A percentile compares a stretch with the other conserved stretches of the same genome.
These are phyloP conservation scores for Plasmodium chabaudi DNA, from an alignment of 169 alveolate species.

Conservation along the genomic window DNA sequence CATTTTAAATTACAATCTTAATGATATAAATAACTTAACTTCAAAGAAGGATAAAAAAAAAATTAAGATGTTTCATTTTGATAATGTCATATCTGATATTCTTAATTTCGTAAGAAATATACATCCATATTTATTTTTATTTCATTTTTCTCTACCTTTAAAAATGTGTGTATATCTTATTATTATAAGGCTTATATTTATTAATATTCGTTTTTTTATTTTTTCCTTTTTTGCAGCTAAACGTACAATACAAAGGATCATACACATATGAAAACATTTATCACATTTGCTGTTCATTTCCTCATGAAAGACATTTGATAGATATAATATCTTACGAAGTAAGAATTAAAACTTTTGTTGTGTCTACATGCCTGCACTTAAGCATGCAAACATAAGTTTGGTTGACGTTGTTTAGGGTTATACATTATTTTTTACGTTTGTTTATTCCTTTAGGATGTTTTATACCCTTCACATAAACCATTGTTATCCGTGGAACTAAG, in stretches of 20 bases:
- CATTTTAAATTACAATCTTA: slow-evolving; percentile 26
- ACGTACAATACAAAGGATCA: slow-evolving; percentile 67
- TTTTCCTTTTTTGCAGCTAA: slow-evolving; percentile 18
- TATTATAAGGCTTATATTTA: not conserved
- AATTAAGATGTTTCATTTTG: slow-evolving; percentile 65
- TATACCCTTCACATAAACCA: slow-evolving; percentile 62
- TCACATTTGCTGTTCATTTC: slow-evolving; percentile 63
- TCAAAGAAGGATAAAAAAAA: slow-evolving; percentile 56
- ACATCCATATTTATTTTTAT: not conserved
- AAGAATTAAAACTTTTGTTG: not conserved
- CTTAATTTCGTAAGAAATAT: slow-evolving; percentile 47
- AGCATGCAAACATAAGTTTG: not conserved
- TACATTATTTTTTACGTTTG: not conserved
- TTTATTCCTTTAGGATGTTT: slow-evolving; percentile 43
- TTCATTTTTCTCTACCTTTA: not conserved
- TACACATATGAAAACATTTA: slow-evolving; percentile 63
- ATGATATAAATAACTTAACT: slow-evolving; percentile 7
- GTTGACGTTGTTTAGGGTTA: not conserved
- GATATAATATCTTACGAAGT: slow-evolving; percentile 67
- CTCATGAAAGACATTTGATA: slow-evolving; percentile 63
- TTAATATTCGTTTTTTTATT: not conserved
- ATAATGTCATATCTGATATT: slow-evolving; percentile 50
- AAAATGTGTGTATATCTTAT: not conserved
- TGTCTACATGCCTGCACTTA: not conserved
- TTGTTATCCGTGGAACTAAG: slow-evolving; percentile 46